Evolutionary conservation across 169 alveolate species (phyloP).

Genomic region (Cryptosporidium parvum): DNA sequence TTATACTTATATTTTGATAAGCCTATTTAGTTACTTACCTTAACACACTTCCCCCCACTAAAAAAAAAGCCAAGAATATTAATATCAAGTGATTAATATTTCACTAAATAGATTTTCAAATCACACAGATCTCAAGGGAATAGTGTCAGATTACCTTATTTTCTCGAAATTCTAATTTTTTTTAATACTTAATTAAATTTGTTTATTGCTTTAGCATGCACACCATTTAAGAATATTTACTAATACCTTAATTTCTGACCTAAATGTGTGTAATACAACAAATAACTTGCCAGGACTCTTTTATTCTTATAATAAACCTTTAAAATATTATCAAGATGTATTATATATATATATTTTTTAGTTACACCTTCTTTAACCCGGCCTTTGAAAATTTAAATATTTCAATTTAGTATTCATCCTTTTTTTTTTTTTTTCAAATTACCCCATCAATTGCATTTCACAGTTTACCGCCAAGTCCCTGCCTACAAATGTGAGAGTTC

Average conservation of each 20-base stretch:
- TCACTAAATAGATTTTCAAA: not conserved
- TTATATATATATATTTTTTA: not conserved
- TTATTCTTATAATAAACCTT: not conserved
- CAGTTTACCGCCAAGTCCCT: constrained; percentile 37
- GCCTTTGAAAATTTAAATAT: not conserved
- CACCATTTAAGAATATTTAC: not conserved
- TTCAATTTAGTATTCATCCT: not conserved
- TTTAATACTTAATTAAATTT: not conserved
- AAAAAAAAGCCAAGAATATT: not conserved
- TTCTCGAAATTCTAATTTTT: not conserved
- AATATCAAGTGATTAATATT: not conserved
- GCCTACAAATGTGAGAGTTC: constrained; percentile 6
- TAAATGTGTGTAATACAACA: not conserved
- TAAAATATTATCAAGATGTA: not conserved
- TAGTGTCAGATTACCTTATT: not conserved
- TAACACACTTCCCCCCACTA: not conserved
- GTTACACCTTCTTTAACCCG: not conserved
- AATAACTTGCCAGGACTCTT: not conserved
- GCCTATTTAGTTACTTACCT: not conserved
- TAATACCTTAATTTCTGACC: not conserved
- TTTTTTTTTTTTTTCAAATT: not conserved
- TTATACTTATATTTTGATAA: not conserved
- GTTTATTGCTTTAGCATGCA: not conserved
- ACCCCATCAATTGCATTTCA: constrained; percentile 13
- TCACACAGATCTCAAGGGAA: not conserved